Base-by-base conservation (phyloP, 441 rosid species). In the Adansonia rubrostipa region DNA sequence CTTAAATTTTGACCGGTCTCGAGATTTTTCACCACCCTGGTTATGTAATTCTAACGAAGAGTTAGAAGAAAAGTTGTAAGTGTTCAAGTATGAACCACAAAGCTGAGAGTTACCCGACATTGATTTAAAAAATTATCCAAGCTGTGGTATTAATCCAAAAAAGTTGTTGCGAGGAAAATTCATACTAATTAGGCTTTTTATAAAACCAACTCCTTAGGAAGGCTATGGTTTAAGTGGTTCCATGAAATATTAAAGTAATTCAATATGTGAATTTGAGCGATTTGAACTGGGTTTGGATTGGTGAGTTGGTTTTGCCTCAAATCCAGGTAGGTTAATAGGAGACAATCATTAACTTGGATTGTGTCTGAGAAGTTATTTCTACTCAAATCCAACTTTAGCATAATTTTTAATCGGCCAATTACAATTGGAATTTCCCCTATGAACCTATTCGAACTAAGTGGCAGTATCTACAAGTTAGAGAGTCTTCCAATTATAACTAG, bases 111-210 rank as follows among this genome's bases (percentile, higher is more conserved):
- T 95, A 33, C 93, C 97, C 0, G 98, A 89, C 74, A 97, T 86
- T 82, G 88, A 83, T 84, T 95, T 95, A 82, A 95, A 91, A 91
- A 84, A 87, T 9, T 82, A 79, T 24, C 97, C 98, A 62, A 84
- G 84, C 78, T 91, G 90, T 9, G 99, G 99, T 60, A 92, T 80
- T 28, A 85, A 78, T 28, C 98, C 98, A 0, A 96, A 88, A 85
- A 95, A 87, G 83, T 91, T 86, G 80, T 95, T 95, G 78, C 85
- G 89, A 57, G 98, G 92, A 83, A 95, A 92, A 83, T 95, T 95
- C 9, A 90, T 97, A 13, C 90, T 86, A 0, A 93, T 92, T 57
- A 95, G 87, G 80, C 96, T 92, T 84, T 89, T 92, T 90, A 92
- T 84, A 76, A 82, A 86, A 75, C 97, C 91, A 2, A 95, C 56